Conservation (phyloP, 306 rosid species). For the Cyclanthera cordifolia region DNA sequence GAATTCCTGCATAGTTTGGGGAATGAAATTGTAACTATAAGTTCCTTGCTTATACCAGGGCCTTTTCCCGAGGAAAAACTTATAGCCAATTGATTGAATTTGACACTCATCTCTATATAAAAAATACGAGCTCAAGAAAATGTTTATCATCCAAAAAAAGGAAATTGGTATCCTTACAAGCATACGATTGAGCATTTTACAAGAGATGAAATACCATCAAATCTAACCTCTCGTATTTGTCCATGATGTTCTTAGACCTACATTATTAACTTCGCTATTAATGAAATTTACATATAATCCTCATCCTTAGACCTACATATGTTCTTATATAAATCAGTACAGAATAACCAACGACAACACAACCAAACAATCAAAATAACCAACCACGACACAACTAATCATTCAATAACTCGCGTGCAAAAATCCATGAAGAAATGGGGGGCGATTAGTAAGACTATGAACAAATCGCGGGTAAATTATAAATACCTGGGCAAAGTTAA, state of each 20-base stretch:
- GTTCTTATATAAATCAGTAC: not conserved
- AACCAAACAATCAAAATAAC: not conserved
- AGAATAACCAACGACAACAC: not conserved
- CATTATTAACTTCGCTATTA: not conserved
- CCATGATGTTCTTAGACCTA: not conserved
- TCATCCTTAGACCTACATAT: not conserved
- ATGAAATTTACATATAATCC: not conserved
- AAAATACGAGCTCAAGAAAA: not conserved
- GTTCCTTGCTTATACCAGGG: not conserved
- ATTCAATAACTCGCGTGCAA: not conserved
- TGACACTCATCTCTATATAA: not conserved
- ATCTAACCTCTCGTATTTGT: not conserved
- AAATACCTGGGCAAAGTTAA: slow-evolving; percentile 59
- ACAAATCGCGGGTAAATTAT: not conserved
- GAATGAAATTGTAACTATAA: not conserved
- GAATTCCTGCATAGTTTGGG: not conserved
- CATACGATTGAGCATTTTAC: not conserved
- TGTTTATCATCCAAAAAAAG: not conserved
- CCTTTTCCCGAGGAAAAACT: not conserved
- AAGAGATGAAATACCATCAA: not conserved
- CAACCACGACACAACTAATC: not conserved
- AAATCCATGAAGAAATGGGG: not conserved
- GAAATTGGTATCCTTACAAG: not conserved
- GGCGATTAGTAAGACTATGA: slow-evolving; percentile 8
- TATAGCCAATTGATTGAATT: not conserved